These are phyloP conservation scores for Tolypocladium guangdongense DNA, from an alignment of 2,329 filamentous ascomycete genomes.

Conservation along the genomic window DNA sequence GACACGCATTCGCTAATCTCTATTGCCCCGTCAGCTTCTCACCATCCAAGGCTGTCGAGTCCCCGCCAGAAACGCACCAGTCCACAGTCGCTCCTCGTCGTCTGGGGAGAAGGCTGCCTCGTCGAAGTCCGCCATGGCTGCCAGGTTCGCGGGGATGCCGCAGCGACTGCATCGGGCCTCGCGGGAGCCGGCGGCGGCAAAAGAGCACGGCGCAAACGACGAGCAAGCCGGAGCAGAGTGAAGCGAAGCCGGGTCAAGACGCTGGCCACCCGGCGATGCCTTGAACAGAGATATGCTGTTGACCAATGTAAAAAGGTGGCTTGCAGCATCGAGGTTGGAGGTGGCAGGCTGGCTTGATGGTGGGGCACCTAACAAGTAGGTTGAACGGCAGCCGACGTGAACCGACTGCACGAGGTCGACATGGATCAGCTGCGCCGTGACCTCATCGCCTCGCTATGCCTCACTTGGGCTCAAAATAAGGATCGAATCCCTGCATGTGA, in stretches of 20 bases:
- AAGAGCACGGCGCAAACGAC: neutral
- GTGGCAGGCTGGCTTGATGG: neutral
- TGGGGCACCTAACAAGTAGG: neutral
- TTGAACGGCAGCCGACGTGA: too few relatives aligned
- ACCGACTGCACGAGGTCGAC: neutral
- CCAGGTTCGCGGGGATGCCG: constrained; percentile 14
- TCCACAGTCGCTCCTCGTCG: constrained; percentile 81
- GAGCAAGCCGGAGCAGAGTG: neutral
- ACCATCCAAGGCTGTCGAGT: neutral
- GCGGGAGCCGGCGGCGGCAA: neutral
- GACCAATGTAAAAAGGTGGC: neutral
- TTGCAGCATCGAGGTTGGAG: neutral
- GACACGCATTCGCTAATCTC: constrained; percentile 37
- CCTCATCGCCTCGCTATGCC: neutral
- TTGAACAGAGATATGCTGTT: neutral
- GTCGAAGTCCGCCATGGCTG: constrained; percentile 52
- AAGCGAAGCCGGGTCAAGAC: neutral
- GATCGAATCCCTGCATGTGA: neutral
- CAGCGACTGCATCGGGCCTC: constrained; percentile 23
- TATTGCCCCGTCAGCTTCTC: constrained; percentile 15
- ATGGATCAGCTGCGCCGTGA: neutral
- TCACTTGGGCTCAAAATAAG: neutral
- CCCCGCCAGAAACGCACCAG: constrained; percentile 42
- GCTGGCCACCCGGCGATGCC: neutral
- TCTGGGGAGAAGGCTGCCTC: constrained; percentile 52